Evolutionary conservation across 495 filamentous ascomycete species (phyloP), one percentile per base, ranked within the genome.

Genomic region (Parathielavia hyrcaniae): DNA sequence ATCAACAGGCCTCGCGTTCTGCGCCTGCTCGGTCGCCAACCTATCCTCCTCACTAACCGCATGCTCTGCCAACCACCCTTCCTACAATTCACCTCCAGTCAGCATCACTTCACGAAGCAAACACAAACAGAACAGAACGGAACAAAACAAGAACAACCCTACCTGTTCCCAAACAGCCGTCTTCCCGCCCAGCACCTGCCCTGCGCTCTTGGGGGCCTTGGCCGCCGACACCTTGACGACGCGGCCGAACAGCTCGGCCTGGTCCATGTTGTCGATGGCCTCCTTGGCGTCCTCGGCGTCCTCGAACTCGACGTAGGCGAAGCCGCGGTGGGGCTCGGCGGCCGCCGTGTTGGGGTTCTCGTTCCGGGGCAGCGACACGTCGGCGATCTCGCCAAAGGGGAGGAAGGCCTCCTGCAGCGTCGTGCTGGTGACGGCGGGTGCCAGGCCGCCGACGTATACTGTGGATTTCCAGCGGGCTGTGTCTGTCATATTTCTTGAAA

Each of bases 141-240:
- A 43, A 14, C 23, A 23, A 50, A 50, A 57, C 50, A 30, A 10
- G 22, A 3, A 51, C 53, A 49, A 45, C 67, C 83, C 47, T 76
- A 96, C 92, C 85, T 97, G 93, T 72, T 97, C 89, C 93, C 93
- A 99, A 58, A 99, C 81, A 10, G 93, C 95, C n/a, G 87, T 96
- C 76, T 90, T 95, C 74, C 87, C 90, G 34, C 92, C 91, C 12
- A 99, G 68, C 14, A 90, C 88, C 65, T 92, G 88, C 53, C 87
- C 88, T 49, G 79, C 81, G 50, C 92, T 90, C 79, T 95, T 96
- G 60, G 91, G 90, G 26, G 91, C 84, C 73, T 96, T 99, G 30
- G 95, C 93, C 38, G 84, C 80, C 14, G 89, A 89, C 17, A 97
- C 93, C 70, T 88, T 95, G 71, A 99, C 86, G 4, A 93, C 87